Evolutionary conservation across 306 rosid species (phyloP), one percentile per base, ranked within the genome.

Genomic region (Quercus wislizeni): DNA sequence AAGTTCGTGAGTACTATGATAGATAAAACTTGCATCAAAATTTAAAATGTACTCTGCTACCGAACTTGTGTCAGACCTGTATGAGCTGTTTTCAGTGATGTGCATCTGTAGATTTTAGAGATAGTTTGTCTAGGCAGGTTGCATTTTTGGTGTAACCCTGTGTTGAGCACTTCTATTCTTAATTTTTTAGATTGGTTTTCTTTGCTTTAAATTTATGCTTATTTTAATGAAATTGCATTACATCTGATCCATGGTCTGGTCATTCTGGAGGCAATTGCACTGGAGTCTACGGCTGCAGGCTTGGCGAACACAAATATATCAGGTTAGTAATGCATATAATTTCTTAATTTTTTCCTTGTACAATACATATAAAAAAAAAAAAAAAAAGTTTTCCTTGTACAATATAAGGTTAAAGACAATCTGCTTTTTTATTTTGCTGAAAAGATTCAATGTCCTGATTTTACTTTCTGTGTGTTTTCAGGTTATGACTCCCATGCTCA

Each of bases 221-320:
- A 81, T 77, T 89, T 93, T 93, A 90, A 94, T 88, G 92, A 82
- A 69, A 77, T 83, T 84, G 86, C 90, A 56, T 94, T 92, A 84
- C 90, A 82, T 92, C 92, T 91, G 93, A 85, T 90, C 86, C 93
- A 91, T 93, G 92, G 88, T 79, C 28, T 84, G 86, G 74, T 85
- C 87, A 69, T 84, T 83, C 81, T 86, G 93, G 94, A 88, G 92
- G 92, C 96, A 85, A 80, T 80, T 79, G 88, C 90, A 81, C 75
- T 56, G 92, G 92, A 87, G 87, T 83, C 80, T 79, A 78, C 64
- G 78, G 90, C 89, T 80, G 79, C 85, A 76, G 87, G 80, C 69
- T 52, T 74, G 82, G 80, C 82, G 89, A 69, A 23, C 68, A 86
- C 74, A 79, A 76, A 64, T 77, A 51, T 82, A 70, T 52, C 17